Evolutionary conservation across 257 asterid genomes (phyloP).

Genomic region (Lycium ferocissimum): DNA sequence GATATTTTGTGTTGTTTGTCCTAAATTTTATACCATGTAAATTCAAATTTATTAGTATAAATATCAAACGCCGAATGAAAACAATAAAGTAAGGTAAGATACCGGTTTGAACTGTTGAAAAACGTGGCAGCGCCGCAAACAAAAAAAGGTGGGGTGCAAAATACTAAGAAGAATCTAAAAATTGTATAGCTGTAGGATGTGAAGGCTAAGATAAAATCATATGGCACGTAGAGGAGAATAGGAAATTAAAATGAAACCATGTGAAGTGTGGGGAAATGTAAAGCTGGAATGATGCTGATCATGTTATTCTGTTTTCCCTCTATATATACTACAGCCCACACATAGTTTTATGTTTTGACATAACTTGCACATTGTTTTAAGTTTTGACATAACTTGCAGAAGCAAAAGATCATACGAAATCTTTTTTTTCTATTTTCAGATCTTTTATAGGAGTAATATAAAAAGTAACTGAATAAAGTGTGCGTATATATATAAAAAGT

Average conservation of each 20-base stretch:
- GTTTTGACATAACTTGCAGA: too few species aligned
- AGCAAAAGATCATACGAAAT: too few species aligned
- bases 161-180: constrained; percentile 6
- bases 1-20: too few species aligned
- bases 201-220: not conserved
- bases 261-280: constrained; percentile 19
- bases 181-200: not conserved
- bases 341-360: not conserved
- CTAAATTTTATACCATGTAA: too few species aligned
- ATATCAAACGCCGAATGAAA: too few species aligned
- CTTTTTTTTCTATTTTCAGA: too few species aligned
- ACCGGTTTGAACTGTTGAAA: not conserved
- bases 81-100: too few species aligned
- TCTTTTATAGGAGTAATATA: too few species aligned
- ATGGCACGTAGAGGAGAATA: too few species aligned
- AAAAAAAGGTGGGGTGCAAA: not conserved
- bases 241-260: constrained; percentile 8
- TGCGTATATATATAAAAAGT: too few species aligned
- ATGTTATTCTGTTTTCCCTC: not conserved
- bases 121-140: not conserved
- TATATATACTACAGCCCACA: not conserved
- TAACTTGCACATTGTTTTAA: not conserved
- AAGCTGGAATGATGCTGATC: constrained; percentile 21
- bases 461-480: too few species aligned
- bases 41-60: too few species aligned